phyloP scores from a whole-genome alignment of 2,329 filamentous ascomycete species.

The Colletotrichum theobromicola region DNA sequence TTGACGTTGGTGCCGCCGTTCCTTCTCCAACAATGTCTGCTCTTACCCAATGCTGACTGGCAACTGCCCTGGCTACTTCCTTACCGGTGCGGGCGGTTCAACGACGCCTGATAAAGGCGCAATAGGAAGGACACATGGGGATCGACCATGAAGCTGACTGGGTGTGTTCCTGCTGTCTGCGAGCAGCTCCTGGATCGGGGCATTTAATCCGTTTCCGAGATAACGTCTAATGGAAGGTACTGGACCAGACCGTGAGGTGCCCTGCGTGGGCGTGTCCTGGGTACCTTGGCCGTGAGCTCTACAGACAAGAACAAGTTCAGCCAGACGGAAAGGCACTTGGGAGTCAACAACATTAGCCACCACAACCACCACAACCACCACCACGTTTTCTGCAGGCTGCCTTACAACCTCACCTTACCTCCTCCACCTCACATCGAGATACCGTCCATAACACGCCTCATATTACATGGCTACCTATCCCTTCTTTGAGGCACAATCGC shows the following conservation, averaged over 20 bases:
- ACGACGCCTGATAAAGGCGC: neutral
- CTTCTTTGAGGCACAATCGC: neutral
- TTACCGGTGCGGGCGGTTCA: neutral
- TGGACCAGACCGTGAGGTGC: neutral
- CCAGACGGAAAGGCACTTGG: neutral
- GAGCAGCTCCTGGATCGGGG: conserved; percentile 8
- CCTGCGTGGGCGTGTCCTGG: neutral
- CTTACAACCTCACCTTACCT: neutral
- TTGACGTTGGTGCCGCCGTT: too few relatives aligned
- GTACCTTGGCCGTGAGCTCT: neutral
- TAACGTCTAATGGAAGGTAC: too few relatives aligned
- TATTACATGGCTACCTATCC: neutral
- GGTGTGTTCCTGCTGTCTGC: neutral
- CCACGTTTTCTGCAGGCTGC: neutral
- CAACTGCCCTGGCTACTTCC: neutral
- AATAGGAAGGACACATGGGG: conserved; percentile 10
- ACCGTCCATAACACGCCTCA: neutral
- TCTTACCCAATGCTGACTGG: neutral
- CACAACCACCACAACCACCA: neutral
- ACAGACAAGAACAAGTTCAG: neutral
- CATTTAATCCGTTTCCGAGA: conserved; percentile 2
- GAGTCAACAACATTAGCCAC: neutral
- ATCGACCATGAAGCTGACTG: neutral
- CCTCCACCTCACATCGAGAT: neutral
- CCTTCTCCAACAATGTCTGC: too few relatives aligned